Percentiles rank a stretch among this genome's conserved stretches.
Evolutionary conservation across 2,329 filamentous ascomycete genomes (phyloP).

Genomic region (Stromatinia cepivora): DNA sequence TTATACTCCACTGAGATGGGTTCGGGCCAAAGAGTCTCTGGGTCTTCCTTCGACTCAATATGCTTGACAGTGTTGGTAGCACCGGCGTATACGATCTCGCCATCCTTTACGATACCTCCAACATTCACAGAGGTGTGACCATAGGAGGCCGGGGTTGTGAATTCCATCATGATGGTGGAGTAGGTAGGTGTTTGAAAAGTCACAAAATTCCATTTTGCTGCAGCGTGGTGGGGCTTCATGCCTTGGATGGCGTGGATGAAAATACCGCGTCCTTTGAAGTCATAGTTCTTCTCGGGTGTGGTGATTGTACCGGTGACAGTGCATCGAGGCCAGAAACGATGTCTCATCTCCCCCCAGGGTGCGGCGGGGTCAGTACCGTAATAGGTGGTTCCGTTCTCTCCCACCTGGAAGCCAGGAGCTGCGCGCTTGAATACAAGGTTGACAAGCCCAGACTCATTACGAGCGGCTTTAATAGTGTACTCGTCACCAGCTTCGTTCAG

Average conservation of each 20-base stretch:
- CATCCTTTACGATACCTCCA: conserved; percentile 78
- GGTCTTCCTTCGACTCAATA: conserved; percentile 67
- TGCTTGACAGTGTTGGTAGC: conserved; percentile 68
- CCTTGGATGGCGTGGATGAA: conserved; percentile 88
- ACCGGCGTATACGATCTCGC: conserved; percentile 74
- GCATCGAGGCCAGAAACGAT: conserved; percentile 93
- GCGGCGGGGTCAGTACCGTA: conserved; percentile 86
- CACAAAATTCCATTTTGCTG: conserved; percentile 88
- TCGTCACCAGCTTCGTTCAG: conserved; percentile 79
- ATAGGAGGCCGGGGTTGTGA: conserved; percentile 89
- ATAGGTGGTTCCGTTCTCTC: conserved; percentile 77
- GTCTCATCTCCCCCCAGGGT: conserved; percentile 91
- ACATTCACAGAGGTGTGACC: conserved; percentile 81
- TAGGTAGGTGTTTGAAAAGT: conserved; percentile 86
- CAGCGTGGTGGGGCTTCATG: conserved; percentile 98
- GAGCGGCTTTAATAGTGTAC: conserved; percentile 88
- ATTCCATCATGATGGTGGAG: conserved; percentile 94
- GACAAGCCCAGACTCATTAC: conserved; percentile 76
- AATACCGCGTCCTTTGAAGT: conserved; percentile 77
- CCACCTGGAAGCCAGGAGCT: conserved; percentile 80
- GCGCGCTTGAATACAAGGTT: conserved; percentile 77
- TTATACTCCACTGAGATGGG: conserved; percentile 72
- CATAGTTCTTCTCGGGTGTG: conserved; percentile 76
- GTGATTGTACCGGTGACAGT: conserved; percentile 79
- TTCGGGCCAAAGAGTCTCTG: conserved; percentile 85